Base-by-base conservation (phyloP, 2,329 filamentous ascomycete genomes). In the Nannizzia gypsea region DNA sequence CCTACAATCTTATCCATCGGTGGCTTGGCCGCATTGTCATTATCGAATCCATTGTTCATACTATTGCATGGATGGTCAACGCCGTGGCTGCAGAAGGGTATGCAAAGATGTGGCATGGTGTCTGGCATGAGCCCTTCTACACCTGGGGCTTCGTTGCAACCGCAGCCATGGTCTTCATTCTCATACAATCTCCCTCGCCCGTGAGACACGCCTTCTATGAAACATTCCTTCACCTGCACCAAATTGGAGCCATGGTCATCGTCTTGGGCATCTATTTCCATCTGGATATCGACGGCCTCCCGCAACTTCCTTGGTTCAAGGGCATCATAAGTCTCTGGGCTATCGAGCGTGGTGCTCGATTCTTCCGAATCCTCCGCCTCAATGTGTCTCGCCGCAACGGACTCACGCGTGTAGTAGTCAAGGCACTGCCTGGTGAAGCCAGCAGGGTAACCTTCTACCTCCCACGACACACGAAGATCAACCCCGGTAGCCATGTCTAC, bases 1-100 rank as follows among this genome's bases (percentile, higher is more conserved):
- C 91, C 0, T 97, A 95, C 80, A 97, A 97, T 71, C 84, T 93
- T 6, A 77, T 93, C 57, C 89, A 95, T 72, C 83, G 89, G 64
- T 95, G 89, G 88, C 82, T 89, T 63, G 89, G 88, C 28, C 82
- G 89, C 26, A 83, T 91, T 48, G 82, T 89, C 26, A 82, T 88
- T n/a, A 58, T 87, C 2, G 87, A 93, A 71, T 75, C 82, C 15
- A 67, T 90, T 56, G 77, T 87, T 6, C 90, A 95, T 73, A 88
- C 86, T 6, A 66, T 80, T 24, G 83, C 85, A 38, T 99, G 92
- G 91, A 77, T 83, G 20, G 81, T 88, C 67, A 93, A 95, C 64
- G 86, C 85, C 61, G 74, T 85, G 20, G 79, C 82, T 8, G 84
- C 84, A 55, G 80, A 81, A 15, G 87, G 88, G 38, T 86, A 81